phyloP scores from a whole-genome alignment of 148 eudicot species.

The Pharnaceum exiguum region DNA sequence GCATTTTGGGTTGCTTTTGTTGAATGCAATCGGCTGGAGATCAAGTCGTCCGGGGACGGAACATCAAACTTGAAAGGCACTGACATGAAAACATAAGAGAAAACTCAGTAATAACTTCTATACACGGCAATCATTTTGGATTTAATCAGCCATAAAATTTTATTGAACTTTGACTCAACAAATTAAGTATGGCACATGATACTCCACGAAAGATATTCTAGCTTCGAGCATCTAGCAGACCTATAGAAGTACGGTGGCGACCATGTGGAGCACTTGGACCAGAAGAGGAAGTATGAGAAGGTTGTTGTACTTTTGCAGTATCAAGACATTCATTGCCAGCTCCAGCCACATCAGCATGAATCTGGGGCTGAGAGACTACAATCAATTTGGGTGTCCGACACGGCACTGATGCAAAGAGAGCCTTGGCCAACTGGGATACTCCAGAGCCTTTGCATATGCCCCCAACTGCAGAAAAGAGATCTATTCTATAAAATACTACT shows the following conservation, averaged over 20 bases:
- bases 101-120: conserved; percentile 4
- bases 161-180: not conserved
- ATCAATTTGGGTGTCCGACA: conserved; percentile 33
- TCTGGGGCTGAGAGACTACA: conserved; percentile 41
- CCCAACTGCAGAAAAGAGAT: conserved; percentile 86
- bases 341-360: conserved; percentile 32
- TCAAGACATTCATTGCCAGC: conserved; percentile 37
- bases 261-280: conserved; percentile 41
- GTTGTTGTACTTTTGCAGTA: conserved; percentile 30
- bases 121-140: not conserved
- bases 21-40: conserved; percentile 47
- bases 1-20: conserved; percentile 30
- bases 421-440: conserved; percentile 89
- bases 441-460: conserved; percentile 65
- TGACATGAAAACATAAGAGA: conserved; percentile 33
- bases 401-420: conserved; percentile 75
- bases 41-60: conserved; percentile 82
- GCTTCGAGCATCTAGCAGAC: conserved; percentile 40
- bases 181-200: not conserved
- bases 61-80: conserved; percentile 84
- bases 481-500: conserved; percentile 53
- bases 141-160: not conserved
- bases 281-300: conserved; percentile 39
- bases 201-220: conserved; percentile 4
- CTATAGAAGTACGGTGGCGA: conserved; percentile 45